Conservation (phyloP, 257 asterid genomes). For the Petunia axillaris region DNA sequence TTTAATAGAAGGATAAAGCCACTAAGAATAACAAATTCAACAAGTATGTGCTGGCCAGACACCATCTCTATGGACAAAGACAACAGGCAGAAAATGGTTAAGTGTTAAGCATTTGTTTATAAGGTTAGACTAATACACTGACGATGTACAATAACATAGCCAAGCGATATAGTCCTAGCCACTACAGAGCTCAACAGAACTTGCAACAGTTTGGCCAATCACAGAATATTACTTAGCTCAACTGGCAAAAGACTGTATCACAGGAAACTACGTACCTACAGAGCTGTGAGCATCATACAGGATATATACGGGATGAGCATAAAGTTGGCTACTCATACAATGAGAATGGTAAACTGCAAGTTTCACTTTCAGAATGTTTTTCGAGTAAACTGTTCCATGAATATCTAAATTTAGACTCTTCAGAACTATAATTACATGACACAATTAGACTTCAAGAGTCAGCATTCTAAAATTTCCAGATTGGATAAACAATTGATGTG, state of each 20-base stretch:
- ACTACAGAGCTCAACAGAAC: constrained; percentile 10
- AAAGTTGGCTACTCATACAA: not conserved
- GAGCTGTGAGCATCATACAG: not conserved
- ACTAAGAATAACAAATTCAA: not conserved
- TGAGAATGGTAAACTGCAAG: not conserved
- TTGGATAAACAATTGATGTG: not conserved
- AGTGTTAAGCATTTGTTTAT: not conserved
- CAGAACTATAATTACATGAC: not conserved
- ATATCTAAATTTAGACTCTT: not conserved
- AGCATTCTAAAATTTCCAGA: not conserved
- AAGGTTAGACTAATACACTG: not conserved
- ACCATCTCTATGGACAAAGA: not conserved
- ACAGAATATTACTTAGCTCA: not conserved
- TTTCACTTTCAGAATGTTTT: not conserved
- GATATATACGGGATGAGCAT: not conserved
- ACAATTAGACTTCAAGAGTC: not conserved
- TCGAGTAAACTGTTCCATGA: not conserved
- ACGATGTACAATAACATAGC: not conserved
- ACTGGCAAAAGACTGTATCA: not conserved
- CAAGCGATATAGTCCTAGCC: not conserved
- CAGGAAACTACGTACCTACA: not conserved
- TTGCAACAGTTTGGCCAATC: not conserved
- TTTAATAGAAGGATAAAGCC: not conserved
- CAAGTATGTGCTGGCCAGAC: not conserved
- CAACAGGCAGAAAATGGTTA: not conserved